Conservation (phyloP, 2,329 filamentous ascomycete species). For the Esteya vermicola region DNA sequence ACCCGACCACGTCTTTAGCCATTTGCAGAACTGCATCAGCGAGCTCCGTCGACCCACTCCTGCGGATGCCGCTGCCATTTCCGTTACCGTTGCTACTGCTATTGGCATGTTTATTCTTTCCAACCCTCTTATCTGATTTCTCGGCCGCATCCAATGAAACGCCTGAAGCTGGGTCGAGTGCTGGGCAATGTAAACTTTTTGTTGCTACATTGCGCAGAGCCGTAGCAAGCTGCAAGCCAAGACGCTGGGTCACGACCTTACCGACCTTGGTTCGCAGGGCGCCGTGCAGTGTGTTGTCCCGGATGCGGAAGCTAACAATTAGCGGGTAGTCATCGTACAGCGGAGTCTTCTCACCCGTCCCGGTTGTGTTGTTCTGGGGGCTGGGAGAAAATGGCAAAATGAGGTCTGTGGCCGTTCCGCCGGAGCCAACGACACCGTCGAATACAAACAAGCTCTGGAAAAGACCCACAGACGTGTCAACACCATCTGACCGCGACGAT, state of each 20-base stretch:
- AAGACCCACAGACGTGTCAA: slow-evolving; percentile 5
- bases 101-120: not conserved
- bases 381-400: not conserved
- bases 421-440: slow-evolving; percentile 9
- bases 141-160: not conserved
- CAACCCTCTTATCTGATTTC: too few relatives aligned
- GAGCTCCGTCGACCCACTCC: not conserved
- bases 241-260: not conserved
- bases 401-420: too few relatives aligned
- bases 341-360: not conserved
- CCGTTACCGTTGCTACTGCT: not conserved
- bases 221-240: slow-evolving; percentile 7
- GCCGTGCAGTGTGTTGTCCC: slow-evolving; percentile 9
- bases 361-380: not conserved
- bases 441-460: slow-evolving; percentile 15
- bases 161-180: not conserved
- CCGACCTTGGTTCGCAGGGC: slow-evolving; percentile 10
- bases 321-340: slow-evolving; percentile 14
- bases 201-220: not conserved
- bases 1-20: slow-evolving; percentile 9
- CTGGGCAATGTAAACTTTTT: not conserved
- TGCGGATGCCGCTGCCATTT: not conserved
- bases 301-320: slow-evolving; percentile 13
- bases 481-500: slow-evolving; percentile 6
- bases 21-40: slow-evolving; percentile 7